Base-by-base conservation (phyloP, 2,329 filamentous ascomycete species). In the Aspergillus jensenii region DNA sequence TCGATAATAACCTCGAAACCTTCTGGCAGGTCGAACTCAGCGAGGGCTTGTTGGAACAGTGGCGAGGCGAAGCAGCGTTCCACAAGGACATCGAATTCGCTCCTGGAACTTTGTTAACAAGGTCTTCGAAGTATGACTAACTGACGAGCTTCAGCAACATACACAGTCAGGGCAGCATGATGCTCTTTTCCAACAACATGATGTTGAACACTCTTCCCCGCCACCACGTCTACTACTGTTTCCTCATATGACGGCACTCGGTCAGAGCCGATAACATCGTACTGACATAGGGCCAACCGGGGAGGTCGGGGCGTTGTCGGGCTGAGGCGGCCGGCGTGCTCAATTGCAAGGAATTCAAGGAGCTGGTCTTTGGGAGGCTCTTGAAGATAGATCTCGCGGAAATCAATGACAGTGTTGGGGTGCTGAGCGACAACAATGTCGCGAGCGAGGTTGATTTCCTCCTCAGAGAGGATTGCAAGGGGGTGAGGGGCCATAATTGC, bases 1-100 rank as follows among this genome's bases (percentile, higher is more conserved):
- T 83, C 82, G 58, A 84, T 76, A 3, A 81, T 74, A n/a, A 83
- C 71, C 51, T 83, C 80, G 58, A 84, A 85, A 0, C 82, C 82
- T 57, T 83, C 78, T 1, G 82, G 82, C 3, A 85, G 70, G 33
- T 81, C 74, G 56, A 84, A 79, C 40, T 84, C 78, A 2, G 78
- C 75, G 8, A 84, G 66, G 1, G 79, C 81, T 54, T 79, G 68
- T 64, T 83, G 76, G 62, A 85, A 86, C 17, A 80, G 65, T 4
- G 80, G 78, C 2, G 83, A 86, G 31, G 74, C 73, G 54, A 80
- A 77, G 61, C 82, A 84, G 3, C 78, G 78, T 15, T 81, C 74
- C 6, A 80, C 74, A 4, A 84, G 69, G 4, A 68, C 65, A 35
- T 79, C 74, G 47, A 83, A 82, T 60, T 84, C 81, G 27, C 65